Percentiles rank a stretch among this genome's conserved stretches.
These are phyloP conservation scores for Solanum chmielewskii DNA, from an alignment of 257 asterid species.

Conservation along the genomic window DNA sequence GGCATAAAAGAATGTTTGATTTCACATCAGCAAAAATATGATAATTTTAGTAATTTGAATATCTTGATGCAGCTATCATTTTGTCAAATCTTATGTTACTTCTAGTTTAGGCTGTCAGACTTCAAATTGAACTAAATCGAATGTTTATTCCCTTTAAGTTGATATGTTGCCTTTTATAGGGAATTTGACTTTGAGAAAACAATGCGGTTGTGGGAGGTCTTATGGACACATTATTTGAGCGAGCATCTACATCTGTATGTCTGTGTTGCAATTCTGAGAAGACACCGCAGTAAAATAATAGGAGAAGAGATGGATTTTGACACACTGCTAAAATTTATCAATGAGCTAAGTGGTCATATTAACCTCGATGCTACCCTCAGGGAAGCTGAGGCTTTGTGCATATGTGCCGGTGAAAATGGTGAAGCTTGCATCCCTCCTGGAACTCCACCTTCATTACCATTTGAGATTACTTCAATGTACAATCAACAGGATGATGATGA, in stretches of 20 bases:
- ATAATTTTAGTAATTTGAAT: background rate
- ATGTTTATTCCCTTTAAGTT: background rate
- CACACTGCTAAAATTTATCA: conserved; percentile 85
- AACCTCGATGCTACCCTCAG: conserved; percentile 74
- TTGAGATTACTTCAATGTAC: conserved; percentile 53
- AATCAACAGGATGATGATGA: conserved; percentile 80
- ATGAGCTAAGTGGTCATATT: conserved; percentile 79
- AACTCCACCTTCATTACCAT: conserved; percentile 89
- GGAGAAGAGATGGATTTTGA: conserved; percentile 94
- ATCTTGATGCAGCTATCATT: background rate
- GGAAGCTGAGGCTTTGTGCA: conserved; percentile 89
- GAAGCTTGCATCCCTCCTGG: conserved; percentile 90
- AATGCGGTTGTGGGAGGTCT: conserved; percentile 83
- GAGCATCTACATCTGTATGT: conserved; percentile 90
- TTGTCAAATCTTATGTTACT: background rate
- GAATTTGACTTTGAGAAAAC: conserved; percentile 81
- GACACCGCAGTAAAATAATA: conserved; percentile 60
- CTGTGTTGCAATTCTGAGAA: conserved; percentile 78
- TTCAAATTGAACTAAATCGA: background rate
- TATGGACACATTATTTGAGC: conserved; percentile 82
- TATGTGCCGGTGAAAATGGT: conserved; percentile 95
- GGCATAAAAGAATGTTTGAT: background rate
- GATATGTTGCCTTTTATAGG: conserved; percentile 29
- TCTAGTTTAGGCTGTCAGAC: background rate
- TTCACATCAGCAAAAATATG: background rate